Evolutionary conservation across 2,329 filamentous ascomycete species (phyloP).

Genomic region (Microcyclospora pomicola): DNA sequence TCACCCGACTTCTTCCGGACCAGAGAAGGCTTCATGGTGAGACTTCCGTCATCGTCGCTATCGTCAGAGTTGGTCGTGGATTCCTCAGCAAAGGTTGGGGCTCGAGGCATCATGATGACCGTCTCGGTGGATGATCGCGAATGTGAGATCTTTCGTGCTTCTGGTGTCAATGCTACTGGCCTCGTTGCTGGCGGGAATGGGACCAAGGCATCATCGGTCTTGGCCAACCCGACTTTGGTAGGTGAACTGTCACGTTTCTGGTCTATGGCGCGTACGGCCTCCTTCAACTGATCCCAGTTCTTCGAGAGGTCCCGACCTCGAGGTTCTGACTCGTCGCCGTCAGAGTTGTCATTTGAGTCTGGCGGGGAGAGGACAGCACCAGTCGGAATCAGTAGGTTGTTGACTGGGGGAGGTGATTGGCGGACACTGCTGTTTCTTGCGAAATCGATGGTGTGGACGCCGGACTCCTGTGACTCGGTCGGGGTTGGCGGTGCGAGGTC

Average conservation of each 20-base stretch:
- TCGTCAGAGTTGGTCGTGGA: constrained; percentile 33
- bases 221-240: constrained; percentile 19
- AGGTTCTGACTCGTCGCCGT: constrained; percentile 49
- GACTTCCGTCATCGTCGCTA: constrained; percentile 36
- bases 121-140: constrained; percentile 47
- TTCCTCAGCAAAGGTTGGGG: constrained; percentile 30
- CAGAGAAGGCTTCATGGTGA: constrained; percentile 60
- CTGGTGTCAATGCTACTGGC: constrained; percentile 32
- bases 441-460: constrained; percentile 14
- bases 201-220: constrained; percentile 18
- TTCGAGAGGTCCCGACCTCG: constrained; percentile 26
- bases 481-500: constrained; percentile 17
- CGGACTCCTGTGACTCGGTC: constrained; percentile 12
- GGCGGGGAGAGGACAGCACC: constrained; percentile 84
- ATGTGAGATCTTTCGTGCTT: constrained; percentile 47
- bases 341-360: constrained; percentile 66
- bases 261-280: constrained; percentile 69
- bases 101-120: constrained; percentile 33
- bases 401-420: constrained; percentile 72
- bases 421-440: constrained; percentile 49
- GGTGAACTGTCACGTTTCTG: constrained; percentile 48
- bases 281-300: constrained; percentile 54
- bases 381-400: constrained; percentile 61
- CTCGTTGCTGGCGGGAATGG: constrained; percentile 5
- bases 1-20: constrained; percentile 97